These are phyloP conservation scores for Aurantiochytrium sp. DNA, from an alignment of 108 stramenopile species.

Conservation along the genomic window DNA sequence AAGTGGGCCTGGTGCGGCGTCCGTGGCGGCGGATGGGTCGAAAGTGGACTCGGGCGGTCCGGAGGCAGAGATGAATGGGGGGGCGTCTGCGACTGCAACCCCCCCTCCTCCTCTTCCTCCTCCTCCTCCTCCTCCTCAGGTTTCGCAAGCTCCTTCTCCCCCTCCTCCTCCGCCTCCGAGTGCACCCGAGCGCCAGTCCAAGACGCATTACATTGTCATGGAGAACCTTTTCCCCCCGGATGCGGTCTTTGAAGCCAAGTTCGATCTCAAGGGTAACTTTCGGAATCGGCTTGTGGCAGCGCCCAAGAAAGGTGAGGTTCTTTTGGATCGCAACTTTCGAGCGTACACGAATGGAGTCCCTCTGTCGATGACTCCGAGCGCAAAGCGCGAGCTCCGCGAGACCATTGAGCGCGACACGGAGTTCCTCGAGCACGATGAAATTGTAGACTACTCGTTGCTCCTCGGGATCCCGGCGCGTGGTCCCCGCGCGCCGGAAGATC, in stretches of 20 bases:
- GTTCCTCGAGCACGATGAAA: neutral
- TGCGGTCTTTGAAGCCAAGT: neutral
- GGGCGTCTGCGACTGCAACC: neutral
- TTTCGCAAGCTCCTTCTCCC: no score
- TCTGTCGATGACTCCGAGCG: neutral
- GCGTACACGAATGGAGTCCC: neutral
- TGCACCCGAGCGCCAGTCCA: neutral
- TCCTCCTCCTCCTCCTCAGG: no score
- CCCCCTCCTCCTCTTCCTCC: neutral
- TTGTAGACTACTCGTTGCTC: conserved; percentile 14
- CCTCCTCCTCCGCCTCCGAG: no score
- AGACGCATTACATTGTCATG: conserved; percentile 9
- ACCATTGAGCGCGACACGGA: neutral
- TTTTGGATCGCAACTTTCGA: neutral
- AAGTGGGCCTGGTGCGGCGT: no score
- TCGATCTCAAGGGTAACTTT: conserved; percentile 3
- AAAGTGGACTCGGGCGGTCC: neutral
- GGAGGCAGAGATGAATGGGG: neutral
- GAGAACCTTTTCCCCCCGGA: neutral
- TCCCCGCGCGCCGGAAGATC: neutral
- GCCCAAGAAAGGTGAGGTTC: neutral
- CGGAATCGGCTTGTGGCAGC: neutral
- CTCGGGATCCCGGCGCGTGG: neutral
- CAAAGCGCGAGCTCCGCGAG: neutral
- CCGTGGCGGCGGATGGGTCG: neutral